These are phyloP conservation scores for Cutaneotrichosporon mucoides DNA, from an alignment of 1,284 basidiomycete genomes.

Conservation along the genomic window DNA sequence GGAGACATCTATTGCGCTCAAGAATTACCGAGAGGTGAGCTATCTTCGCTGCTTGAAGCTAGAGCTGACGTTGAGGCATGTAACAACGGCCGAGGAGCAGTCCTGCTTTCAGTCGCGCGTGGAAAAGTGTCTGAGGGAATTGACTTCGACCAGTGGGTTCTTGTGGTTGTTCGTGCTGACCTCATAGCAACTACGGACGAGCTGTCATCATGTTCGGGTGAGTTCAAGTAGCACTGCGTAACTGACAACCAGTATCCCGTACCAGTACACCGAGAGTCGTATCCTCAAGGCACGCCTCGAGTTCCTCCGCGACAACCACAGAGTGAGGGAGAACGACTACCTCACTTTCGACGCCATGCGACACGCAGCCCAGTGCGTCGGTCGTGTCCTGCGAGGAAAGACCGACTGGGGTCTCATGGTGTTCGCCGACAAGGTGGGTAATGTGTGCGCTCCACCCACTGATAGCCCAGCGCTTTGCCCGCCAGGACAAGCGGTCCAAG, in stretches of 20 bases:
- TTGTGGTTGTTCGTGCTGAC: not conserved
- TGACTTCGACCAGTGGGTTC: conserved; percentile 84
- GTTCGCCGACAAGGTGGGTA: conserved; percentile 89
- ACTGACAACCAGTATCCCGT: conserved; percentile 67
- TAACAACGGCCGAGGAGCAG: conserved; percentile 96
- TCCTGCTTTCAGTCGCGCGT: conserved; percentile 92
- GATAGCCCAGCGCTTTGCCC: conserved; percentile 77
- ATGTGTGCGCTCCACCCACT: not conserved
- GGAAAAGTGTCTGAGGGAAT: conserved; percentile 99
- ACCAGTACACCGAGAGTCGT: conserved; percentile 97
- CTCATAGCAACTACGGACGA: conserved; percentile 75
- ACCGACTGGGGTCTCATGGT: conserved; percentile 99
- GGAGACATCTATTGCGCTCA: conserved; percentile 95
- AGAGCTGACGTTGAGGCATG: conserved; percentile 64
- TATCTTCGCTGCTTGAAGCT: no score
- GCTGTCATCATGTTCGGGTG: conserved; percentile 99
- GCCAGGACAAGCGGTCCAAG: conserved; percentile 94
- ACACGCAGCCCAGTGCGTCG: conserved; percentile 98
- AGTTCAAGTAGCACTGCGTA: conserved; percentile 25
- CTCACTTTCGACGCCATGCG: conserved; percentile 99
- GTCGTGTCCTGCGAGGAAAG: conserved; percentile 94
- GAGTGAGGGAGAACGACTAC: conserved; percentile 97
- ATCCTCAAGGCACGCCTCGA: conserved; percentile 96
- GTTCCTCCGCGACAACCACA: conserved; percentile 96
- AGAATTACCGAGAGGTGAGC: conserved; percentile 86